These are phyloP conservation scores for Globisporangium barbulae DNA, from an alignment of 352 stramenopile species.

Conservation along the genomic window DNA sequence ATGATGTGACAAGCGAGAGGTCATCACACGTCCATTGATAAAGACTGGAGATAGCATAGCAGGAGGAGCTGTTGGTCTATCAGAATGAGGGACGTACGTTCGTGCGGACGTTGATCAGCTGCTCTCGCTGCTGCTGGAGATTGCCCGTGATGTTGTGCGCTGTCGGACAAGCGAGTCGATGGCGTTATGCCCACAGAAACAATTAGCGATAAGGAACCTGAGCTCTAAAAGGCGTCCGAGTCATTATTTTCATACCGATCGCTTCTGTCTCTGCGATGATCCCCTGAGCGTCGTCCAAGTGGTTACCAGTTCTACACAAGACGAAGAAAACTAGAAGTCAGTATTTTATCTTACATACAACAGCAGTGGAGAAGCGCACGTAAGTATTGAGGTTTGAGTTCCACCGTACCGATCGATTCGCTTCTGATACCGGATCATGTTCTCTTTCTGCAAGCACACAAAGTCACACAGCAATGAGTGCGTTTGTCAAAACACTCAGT, in stretches of 20 bases:
- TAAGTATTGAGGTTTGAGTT: background rate
- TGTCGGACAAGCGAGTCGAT: slow-evolving; percentile 2
- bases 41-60: background rate
- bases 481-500: too few species aligned
- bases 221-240: background rate
- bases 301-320: slow-evolving; percentile 50
- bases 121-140: slow-evolving; percentile 60
- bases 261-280: slow-evolving; percentile 72
- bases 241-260: slow-evolving; percentile 24
- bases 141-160: slow-evolving; percentile 73
- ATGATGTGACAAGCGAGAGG: slow-evolving; percentile 9
- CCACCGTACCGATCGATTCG: slow-evolving; percentile 48
- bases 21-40: too few species aligned
- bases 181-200: too few species aligned
- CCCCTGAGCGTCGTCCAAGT: slow-evolving; percentile 61
- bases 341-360: background rate
- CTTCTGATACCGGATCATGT: slow-evolving; percentile 70
- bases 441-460: slow-evolving; percentile 43
- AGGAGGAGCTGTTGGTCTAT: too few species aligned
- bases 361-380: too few species aligned
- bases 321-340: background rate
- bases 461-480: background rate
- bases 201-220: background rate
- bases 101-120: slow-evolving; percentile 68
- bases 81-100: slow-evolving; percentile 45